Percentiles rank a stretch among this genome's conserved stretches.
phyloP scores from a whole-genome alignment of 1,139 yeast genomes.

The Yamadazyma buinensis region DNA sequence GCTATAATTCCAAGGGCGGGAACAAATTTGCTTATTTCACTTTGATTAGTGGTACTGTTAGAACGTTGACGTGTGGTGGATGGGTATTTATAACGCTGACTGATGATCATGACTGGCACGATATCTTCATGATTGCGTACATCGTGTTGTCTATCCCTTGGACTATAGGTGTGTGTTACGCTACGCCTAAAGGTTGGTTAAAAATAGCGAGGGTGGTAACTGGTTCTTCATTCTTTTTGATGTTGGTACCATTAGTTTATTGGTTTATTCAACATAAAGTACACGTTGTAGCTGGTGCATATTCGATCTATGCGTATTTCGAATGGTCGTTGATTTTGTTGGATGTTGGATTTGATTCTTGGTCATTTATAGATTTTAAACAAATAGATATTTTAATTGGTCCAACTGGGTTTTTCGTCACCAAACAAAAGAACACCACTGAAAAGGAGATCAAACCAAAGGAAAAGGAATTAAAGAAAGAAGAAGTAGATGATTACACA shows the following conservation, averaged over 20 bases:
- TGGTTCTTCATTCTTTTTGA: conserved; percentile 60
- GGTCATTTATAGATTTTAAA: conserved; percentile 68
- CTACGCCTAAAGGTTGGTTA: conserved; percentile 41
- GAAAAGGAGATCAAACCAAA: not conserved
- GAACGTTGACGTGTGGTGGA: conserved; percentile 96
- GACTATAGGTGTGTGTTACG: conserved; percentile 52
- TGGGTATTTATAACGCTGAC: conserved; percentile 98
- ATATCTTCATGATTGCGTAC: conserved; percentile 89
- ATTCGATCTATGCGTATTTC: conserved; percentile 87
- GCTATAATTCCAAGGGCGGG: conserved; percentile 35
- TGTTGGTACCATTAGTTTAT: conserved; percentile 77
- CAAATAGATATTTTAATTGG: conserved; percentile 44
- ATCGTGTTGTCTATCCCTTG: conserved; percentile 89
- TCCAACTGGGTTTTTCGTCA: conserved; percentile 17
- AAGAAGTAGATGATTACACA: conserved; percentile 24
- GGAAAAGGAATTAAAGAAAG: conserved; percentile 7
- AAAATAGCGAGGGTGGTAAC: conserved; percentile 52
- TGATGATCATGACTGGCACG: conserved; percentile 96
- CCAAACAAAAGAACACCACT: not conserved
- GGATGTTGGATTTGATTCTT: conserved; percentile 82
- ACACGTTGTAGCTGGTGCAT: conserved; percentile 85
- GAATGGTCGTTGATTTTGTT: conserved; percentile 87
- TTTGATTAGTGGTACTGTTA: conserved; percentile 55
- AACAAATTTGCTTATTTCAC: conserved; percentile 24
- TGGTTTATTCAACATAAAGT: conserved; percentile 93